Evolutionary conservation across 495 filamentous ascomycete genomes (phyloP).

Genomic region (Xanthoparmelia taractica): DNA sequence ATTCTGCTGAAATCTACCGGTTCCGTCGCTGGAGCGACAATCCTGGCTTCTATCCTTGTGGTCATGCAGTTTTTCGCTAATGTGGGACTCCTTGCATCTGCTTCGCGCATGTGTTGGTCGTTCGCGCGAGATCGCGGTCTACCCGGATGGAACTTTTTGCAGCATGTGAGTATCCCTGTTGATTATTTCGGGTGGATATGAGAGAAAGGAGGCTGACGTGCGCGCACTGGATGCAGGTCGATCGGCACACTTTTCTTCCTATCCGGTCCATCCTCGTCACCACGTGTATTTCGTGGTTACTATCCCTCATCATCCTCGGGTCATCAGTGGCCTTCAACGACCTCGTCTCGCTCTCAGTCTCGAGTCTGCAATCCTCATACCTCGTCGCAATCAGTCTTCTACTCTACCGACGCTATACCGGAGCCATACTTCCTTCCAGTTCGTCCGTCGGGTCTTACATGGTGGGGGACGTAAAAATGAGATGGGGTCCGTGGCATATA

Average conservation of each 20-base stretch:
- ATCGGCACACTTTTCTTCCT: conserved; percentile 41
- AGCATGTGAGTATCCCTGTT: neutral
- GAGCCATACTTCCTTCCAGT: conserved; percentile 6
- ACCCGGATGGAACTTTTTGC: conserved; percentile 30
- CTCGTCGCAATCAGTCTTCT: conserved; percentile 24
- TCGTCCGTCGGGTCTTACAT: neutral
- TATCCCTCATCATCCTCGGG: conserved; percentile 44
- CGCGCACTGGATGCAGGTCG: conserved; percentile 19
- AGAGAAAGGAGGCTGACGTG: conserved; percentile 21
- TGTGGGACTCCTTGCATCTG: conserved; percentile 41
- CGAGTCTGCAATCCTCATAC: conserved; percentile 33
- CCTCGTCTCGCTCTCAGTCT: conserved; percentile 37
- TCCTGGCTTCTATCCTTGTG: conserved; percentile 32
- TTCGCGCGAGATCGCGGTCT: conserved; percentile 48
- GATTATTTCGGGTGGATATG: conserved; percentile 32
- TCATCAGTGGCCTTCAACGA: conserved; percentile 43
- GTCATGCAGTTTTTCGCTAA: conserved; percentile 36
- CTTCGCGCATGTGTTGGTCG: conserved; percentile 49
- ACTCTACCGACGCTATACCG: conserved; percentile 7
- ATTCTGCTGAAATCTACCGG: conserved; percentile 31
- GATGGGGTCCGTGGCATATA: conserved; percentile 17
- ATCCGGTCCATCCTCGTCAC: conserved; percentile 43
- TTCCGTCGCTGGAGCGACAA: conserved; percentile 31
- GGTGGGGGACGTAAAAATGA: neutral
- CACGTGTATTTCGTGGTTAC: conserved; percentile 34